A percentile compares a stretch with the other conserved stretches of the same genome.
Conservation (phyloP, 2,329 filamentous ascomycete species). For the Pyricularia pennisetigena region DNA sequence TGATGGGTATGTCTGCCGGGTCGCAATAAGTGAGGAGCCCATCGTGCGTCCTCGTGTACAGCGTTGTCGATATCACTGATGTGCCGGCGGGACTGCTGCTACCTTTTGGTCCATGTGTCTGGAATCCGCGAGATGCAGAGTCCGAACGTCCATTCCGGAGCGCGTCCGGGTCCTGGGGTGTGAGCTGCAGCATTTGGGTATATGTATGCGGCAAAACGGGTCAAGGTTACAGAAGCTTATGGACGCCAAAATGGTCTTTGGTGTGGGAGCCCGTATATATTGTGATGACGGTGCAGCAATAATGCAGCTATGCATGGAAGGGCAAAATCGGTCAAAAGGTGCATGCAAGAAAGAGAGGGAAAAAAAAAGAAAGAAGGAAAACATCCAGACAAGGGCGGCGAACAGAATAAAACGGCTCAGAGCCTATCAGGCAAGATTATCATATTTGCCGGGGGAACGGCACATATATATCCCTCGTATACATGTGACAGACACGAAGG, state of each 20-base stretch:
- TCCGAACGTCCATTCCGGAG: background rate
- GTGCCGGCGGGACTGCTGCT: background rate
- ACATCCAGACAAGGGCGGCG: background rate
- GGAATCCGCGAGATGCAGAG: background rate
- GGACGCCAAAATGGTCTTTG: too few species aligned
- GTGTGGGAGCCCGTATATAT: background rate
- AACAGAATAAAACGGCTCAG: background rate
- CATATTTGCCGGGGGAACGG: background rate
- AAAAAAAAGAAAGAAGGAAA: too few species aligned
- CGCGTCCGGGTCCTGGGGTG: background rate
- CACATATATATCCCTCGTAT: background rate
- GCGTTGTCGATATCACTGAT: background rate
- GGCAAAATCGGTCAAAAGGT: background rate
- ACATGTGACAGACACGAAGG: background rate
- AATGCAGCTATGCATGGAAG: background rate
- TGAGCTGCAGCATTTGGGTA: background rate
- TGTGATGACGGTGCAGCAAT: background rate
- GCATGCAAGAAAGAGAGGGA: too few species aligned
- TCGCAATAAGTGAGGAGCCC: background rate
- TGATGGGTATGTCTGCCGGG: slow-evolving; percentile 1
- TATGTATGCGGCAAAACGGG: background rate
- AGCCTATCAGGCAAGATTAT: background rate
- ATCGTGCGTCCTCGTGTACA: background rate
- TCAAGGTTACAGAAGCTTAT: background rate
- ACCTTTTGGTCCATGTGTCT: background rate